Evolutionary conservation across 495 filamentous ascomycete species (phyloP), one percentile per base, ranked within the genome.

Genomic region (Xylaria cubensis): DNA sequence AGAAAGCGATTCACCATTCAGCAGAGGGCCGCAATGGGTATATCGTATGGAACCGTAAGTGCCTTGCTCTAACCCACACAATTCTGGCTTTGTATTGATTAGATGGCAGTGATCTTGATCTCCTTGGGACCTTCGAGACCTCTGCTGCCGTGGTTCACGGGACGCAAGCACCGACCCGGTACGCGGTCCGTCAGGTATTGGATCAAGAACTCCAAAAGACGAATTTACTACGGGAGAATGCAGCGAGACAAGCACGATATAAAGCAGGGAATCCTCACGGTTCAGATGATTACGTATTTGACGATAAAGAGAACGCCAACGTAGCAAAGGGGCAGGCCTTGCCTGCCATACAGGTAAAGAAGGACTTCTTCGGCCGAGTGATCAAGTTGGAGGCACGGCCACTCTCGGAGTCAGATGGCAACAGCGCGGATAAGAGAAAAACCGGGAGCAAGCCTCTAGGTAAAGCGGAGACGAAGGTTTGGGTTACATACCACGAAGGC

Each of bases 401-500:
- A 17, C 74, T 83, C 46, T 79, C 70, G 9, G 83, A 85, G 67
- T 75, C 76, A 41, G 77, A 84, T 71, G 80, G 77, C n/a, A 82
- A 82, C 72, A 71, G 74, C 76, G 79, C 73, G 42, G 80, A 76
- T 48, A 80, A 78, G 74, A 82, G 59, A 73, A 80, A 70, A 75
- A 77, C 58, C 79, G 72, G 76, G 10, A 75, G 75, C 24, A 81
- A 74, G 4, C 81, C 82, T 58, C 75, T 82, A 29, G 83, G 73
- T 10, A 83, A 81, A 34, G 76, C 81, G 56, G 88, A 88, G 58
- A 83, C 82, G 26, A 91, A 90, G 77, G 91, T 97, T 13, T 99
- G 96, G 95, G 90, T 97, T 29, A 97, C 91, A 72, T 99, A 92
- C 79, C 92, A 98, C 77, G 96, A 98, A 82, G 96, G 96, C n/a